A percentile compares a stretch with the other conserved stretches of the same genome.
These are phyloP conservation scores for Coniophora puteana DNA, from an alignment of 1,284 basidiomycete genomes.

Conservation along the genomic window DNA sequence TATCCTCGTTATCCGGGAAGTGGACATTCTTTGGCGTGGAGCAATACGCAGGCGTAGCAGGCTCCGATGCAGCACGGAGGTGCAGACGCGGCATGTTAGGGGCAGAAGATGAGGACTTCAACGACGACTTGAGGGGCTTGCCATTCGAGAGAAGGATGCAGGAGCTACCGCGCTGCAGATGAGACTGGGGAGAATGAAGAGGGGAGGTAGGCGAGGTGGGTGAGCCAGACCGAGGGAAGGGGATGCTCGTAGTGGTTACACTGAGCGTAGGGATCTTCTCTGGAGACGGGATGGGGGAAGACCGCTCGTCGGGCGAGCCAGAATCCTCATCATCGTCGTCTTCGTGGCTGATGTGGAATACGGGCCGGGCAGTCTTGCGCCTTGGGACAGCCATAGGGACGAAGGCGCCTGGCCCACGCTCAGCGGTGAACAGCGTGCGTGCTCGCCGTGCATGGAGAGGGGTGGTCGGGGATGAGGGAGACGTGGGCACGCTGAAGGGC, in stretches of 20 bases:
- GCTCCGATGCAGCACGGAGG: conserved; percentile 56
- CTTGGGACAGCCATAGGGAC: conserved; percentile 36
- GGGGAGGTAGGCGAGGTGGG: conserved; percentile 9
- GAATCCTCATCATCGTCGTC: conserved; percentile 17
- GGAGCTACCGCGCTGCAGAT: conserved; percentile 29
- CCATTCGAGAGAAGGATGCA: conserved; percentile 74
- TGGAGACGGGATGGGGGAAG: conserved; percentile 12
- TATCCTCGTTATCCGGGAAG: conserved; percentile 64
- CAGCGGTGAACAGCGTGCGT: conserved; percentile 47
- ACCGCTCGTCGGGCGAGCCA: conserved; percentile 11
- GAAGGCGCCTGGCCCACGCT: conserved; percentile 50
- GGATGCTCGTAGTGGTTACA: conserved; percentile 21
- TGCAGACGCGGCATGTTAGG: conserved; percentile 42
- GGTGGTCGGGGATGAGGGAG: conserved; percentile 32
- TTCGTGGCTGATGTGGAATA: conserved; percentile 23
- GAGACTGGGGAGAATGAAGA: conserved; percentile 12
- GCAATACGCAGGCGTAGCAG: conserved; percentile 68
- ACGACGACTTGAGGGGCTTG: conserved; percentile 85
- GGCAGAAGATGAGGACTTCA: conserved; percentile 69
- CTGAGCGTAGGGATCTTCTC: conserved; percentile 6
- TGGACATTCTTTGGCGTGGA: conserved; percentile 80
- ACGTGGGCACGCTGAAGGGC: conserved; percentile 8
- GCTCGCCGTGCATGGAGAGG: no score
- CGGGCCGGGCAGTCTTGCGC: conserved; percentile 17
- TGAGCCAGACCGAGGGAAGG: conserved; percentile 22